phyloP scores from a whole-genome alignment of 1,139 yeast genomes.

The Saccharomyces pastorianus region DNA sequence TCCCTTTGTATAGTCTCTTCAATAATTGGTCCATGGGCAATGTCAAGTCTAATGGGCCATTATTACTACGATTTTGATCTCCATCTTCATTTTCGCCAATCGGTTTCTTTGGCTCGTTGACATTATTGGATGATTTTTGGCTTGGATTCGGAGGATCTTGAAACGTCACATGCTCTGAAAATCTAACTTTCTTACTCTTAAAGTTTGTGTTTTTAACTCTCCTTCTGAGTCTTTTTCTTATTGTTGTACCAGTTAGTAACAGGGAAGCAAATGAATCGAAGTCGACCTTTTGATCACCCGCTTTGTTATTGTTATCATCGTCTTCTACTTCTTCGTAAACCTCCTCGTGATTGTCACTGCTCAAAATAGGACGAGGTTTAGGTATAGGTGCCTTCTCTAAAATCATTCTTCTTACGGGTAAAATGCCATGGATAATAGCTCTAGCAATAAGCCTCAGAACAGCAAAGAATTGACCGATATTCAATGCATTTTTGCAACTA shows the following conservation, averaged over 20 bases:
- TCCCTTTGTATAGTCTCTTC: slow-evolving; percentile 36
- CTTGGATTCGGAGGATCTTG: slow-evolving; percentile 21
- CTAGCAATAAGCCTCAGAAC: slow-evolving; percentile 58
- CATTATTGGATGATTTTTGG: slow-evolving; percentile 3
- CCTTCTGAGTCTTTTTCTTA: slow-evolving; percentile 32
- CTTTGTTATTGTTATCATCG: slow-evolving; percentile 5
- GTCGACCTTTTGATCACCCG: slow-evolving; percentile 38
- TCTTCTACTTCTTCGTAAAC: slow-evolving; percentile 28
- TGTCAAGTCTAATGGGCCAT: slow-evolving; percentile 43
- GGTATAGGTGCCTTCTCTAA: slow-evolving; percentile 51
- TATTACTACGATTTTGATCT: not conserved
- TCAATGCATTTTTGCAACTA: slow-evolving; percentile 44
- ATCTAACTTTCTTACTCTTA: slow-evolving; percentile 53
- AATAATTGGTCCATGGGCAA: slow-evolving; percentile 70
- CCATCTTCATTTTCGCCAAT: slow-evolving; percentile 4
- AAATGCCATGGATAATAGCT: slow-evolving; percentile 34
- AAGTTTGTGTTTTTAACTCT: slow-evolving; percentile 30
- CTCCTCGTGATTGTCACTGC: slow-evolving; percentile 36
- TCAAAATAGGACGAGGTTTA: slow-evolving; percentile 58
- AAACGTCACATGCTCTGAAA: slow-evolving; percentile 51
- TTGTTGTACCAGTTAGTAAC: slow-evolving; percentile 57
- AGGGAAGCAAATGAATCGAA: slow-evolving; percentile 69
- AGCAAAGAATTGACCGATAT: slow-evolving; percentile 72
- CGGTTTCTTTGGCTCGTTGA: slow-evolving; percentile 2
- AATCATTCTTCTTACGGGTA: slow-evolving; percentile 47